These are phyloP conservation scores for Potentilla sterilis DNA, from an alignment of 306 rosid species.

Conservation along the genomic window DNA sequence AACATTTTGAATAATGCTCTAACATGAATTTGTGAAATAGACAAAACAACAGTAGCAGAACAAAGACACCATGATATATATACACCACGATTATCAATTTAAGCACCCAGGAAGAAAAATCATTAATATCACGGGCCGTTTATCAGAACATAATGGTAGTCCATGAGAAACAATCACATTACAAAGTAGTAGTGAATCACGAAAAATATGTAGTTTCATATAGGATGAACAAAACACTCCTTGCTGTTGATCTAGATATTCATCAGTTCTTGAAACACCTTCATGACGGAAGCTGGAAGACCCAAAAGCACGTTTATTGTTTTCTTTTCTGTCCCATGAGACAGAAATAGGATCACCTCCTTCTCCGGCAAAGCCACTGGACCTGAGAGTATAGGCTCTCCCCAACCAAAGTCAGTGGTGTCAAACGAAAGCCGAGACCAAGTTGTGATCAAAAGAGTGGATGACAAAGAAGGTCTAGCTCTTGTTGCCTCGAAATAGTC, in stretches of 20 bases:
- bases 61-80: background rate
- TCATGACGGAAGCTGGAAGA: slow-evolving; percentile 75
- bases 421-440: slow-evolving; percentile 69
- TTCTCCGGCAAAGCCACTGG: slow-evolving; percentile 70
- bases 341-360: slow-evolving; percentile 57
- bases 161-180: background rate
- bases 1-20: background rate
- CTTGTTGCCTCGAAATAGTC: slow-evolving; percentile 72
- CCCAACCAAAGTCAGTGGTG: slow-evolving; percentile 79
- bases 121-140: background rate
- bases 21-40: background rate
- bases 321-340: slow-evolving; percentile 49
- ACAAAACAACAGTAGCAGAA: background rate
- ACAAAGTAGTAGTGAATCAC: background rate
- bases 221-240: background rate
- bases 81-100: background rate
- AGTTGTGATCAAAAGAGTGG: slow-evolving; percentile 68
- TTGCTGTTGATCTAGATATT: slow-evolving; percentile 12
- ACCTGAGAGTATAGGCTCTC: slow-evolving; percentile 70
- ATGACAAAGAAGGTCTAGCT: slow-evolving; percentile 61
- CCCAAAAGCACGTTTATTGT: slow-evolving; percentile 67
- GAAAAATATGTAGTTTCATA: background rate
- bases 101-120: slow-evolving; percentile 1
- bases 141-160: background rate
- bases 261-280: slow-evolving; percentile 42